A percentile compares a stretch with the other conserved stretches of the same genome.
Conservation (phyloP, 768 basidiomycete species). For the Daedaleopsis sinensis region DNA sequence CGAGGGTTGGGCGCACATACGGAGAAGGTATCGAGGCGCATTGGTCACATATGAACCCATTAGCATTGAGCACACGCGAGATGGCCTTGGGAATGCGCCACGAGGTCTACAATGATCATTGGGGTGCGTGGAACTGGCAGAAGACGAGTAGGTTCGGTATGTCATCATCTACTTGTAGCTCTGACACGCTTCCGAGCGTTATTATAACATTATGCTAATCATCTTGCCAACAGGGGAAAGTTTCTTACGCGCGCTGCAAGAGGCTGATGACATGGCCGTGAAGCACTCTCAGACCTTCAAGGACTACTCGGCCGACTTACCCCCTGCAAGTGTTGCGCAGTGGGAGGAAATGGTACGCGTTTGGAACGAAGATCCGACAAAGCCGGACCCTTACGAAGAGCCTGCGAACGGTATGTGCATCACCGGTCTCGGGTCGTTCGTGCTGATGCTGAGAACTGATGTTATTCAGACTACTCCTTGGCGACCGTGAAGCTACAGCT, state of each 20-base stretch:
- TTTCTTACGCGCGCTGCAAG: neutral
- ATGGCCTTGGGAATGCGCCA: conserved; percentile 20
- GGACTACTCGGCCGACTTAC: neutral
- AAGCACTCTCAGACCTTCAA: neutral
- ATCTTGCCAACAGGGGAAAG: conserved; percentile 10
- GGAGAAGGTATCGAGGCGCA: conserved; percentile 29
- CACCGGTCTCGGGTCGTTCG: no score
- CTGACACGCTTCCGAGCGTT: neutral
- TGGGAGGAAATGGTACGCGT: conserved; percentile 11
- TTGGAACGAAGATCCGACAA: conserved; percentile 9
- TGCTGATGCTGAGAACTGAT: neutral
- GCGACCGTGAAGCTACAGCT: no score
- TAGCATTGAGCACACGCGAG: conserved; percentile 15
- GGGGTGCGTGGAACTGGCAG: conserved; percentile 34
- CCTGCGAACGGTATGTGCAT: conserved; percentile 11
- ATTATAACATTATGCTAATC: neutral
- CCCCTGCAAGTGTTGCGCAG: neutral
- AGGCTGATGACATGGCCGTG: neutral
- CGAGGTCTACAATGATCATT: conserved; percentile 24
- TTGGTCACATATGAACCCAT: conserved; percentile 20
- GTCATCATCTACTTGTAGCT: neutral
- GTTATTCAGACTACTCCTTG: neutral
- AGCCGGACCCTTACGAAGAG: conserved; percentile 23
- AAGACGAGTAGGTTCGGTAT: conserved; percentile 27
- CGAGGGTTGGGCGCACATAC: conserved; percentile 21